Conservation (phyloP, 2,329 filamentous ascomycete species). For the Emydomyces testavorans region DNA sequence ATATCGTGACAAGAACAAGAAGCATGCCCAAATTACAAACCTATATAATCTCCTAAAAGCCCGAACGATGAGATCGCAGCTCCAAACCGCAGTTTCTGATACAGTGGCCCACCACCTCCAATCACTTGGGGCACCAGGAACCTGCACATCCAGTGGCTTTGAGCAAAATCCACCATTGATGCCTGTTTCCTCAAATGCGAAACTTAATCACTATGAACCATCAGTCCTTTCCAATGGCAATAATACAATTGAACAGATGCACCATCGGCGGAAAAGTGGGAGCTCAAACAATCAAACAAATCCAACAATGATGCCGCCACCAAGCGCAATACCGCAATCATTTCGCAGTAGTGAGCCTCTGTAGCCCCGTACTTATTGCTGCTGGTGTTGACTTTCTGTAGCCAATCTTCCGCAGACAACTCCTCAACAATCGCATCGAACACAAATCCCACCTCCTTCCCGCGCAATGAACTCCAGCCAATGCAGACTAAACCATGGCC, state of each 20-base stretch:
- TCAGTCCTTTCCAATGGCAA: slow-evolving; percentile 3
- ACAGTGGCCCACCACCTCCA: slow-evolving; percentile 39
- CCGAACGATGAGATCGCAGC: slow-evolving; percentile 43
- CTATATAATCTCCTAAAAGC: slow-evolving; percentile 47
- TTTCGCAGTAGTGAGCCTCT: slow-evolving; percentile 20
- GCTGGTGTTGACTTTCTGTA: slow-evolving; percentile 9
- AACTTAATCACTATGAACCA: slow-evolving; percentile 18
- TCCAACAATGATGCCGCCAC: slow-evolving; percentile 25
- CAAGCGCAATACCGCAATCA: slow-evolving; percentile 18
- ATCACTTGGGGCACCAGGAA: slow-evolving; percentile 21
- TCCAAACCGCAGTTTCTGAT: slow-evolving; percentile 46
- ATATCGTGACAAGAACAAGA: slow-evolving; percentile 59
- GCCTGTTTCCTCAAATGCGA: slow-evolving; percentile 20
- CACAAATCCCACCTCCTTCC: slow-evolving; percentile 12
- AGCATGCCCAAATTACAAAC: slow-evolving; percentile 55
- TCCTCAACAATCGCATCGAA: slow-evolving; percentile 15
- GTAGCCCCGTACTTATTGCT: not conserved
- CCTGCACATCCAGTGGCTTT: slow-evolving; percentile 13
- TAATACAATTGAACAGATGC: not conserved
- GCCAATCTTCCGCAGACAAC: slow-evolving; percentile 13
- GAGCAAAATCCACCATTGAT: slow-evolving; percentile 15
- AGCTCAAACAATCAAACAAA: slow-evolving; percentile 23
- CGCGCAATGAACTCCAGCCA: not conserved
- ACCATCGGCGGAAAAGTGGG: slow-evolving; percentile 31
- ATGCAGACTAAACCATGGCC: not conserved